Evolutionary conservation across 2,329 filamentous ascomycete species (phyloP).

Genomic region (Pyrenophora graminea): DNA sequence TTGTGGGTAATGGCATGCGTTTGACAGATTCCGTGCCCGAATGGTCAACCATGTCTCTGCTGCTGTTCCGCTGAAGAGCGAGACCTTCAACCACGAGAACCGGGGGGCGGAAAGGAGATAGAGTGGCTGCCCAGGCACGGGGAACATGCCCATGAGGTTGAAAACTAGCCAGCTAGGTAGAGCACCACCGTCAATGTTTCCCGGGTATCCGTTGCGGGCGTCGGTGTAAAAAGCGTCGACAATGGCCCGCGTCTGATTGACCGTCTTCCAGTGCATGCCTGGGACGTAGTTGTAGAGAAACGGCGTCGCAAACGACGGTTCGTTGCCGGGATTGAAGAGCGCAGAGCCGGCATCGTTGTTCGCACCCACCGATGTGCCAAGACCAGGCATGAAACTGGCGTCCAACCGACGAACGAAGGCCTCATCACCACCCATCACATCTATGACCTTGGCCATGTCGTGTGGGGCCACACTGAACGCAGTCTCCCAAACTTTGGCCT

Average conservation of each 20-base stretch:
- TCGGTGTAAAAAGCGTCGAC: conserved; percentile 41
- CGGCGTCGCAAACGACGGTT: conserved; percentile 33
- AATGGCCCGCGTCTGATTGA: conserved; percentile 30
- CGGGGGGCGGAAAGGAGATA: conserved; percentile 49
- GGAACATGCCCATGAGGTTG: conserved; percentile 51
- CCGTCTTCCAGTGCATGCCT: conserved; percentile 12
- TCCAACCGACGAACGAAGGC: conserved; percentile 46
- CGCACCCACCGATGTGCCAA: conserved; percentile 25
- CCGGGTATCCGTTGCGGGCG: conserved; percentile 41
- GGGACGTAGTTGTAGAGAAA: conserved; percentile 21
- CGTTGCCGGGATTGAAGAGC: conserved; percentile 33
- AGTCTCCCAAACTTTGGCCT: conserved; percentile 72
- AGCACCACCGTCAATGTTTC: conserved; percentile 49
- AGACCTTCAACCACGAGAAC: conserved; percentile 30
- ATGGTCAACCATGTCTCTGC: conserved; percentile 6
- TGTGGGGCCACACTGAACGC: conserved; percentile 57
- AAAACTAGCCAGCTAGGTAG: conserved; percentile 53
- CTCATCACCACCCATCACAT: conserved; percentile 41
- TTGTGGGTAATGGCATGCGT: conserved; percentile 8
- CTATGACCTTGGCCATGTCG: conserved; percentile 45
- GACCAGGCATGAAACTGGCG: conserved; percentile 46
- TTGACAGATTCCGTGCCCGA: conserved; percentile 5
- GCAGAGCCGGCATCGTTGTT: conserved; percentile 17
- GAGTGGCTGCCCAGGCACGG: conserved; percentile 47
- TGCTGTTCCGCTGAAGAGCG: conserved; percentile 8